Base-by-base conservation (phyloP, 2,329 filamentous ascomycete species). In the Diaporthe velutina region DNA sequence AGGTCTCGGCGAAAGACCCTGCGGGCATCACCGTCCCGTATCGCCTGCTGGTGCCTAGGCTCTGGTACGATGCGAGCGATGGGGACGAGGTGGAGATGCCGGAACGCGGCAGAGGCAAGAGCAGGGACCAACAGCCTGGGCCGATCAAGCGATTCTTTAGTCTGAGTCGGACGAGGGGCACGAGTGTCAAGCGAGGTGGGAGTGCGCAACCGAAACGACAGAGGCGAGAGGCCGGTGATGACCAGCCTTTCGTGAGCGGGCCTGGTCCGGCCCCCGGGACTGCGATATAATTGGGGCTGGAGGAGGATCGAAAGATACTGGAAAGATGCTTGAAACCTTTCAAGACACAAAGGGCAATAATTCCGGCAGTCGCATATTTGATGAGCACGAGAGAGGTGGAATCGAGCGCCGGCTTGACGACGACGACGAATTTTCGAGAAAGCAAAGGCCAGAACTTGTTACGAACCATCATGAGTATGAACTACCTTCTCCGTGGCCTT, bases 11-110 rank as follows among this genome's bases (percentile, higher is more conserved):
- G 58, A 92, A 91, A 77, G 95, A 99, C 79, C 96, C 97, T 0
- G 90, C 94, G 0, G 97, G 97, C 19, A 95, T 95, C 77, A 99
- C 97, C 0, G 90, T 92, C 68, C 95, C 95, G 12, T 99, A 99
- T 82, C 89, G 95, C 52, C 85, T 99, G 7, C 88, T 98, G 2
- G 93, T 99, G 7, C 97, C 97, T 15, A 91, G 92, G 71, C 85
- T 99, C 70, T 89, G 88, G 83, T 92, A 92, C 74, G 88, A 90
- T n/a, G 81, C 83, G 30, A 64, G 76, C 8, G 78, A 77, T 25
- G 76, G 76, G 4, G 74, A 77, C 54, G 75, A 75, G 45, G 58
- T 78, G 45, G 74, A 78, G 57, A 52, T 75, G 64, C 73, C 73
- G 42, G 57, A 66, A 42, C 42, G 74, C 15, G 61, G 70, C 19